Percentiles rank a stretch among this genome's conserved stretches.
phyloP scores from a whole-genome alignment of 2,329 filamentous ascomycete species.

The Epicoccum sorghinum region DNA sequence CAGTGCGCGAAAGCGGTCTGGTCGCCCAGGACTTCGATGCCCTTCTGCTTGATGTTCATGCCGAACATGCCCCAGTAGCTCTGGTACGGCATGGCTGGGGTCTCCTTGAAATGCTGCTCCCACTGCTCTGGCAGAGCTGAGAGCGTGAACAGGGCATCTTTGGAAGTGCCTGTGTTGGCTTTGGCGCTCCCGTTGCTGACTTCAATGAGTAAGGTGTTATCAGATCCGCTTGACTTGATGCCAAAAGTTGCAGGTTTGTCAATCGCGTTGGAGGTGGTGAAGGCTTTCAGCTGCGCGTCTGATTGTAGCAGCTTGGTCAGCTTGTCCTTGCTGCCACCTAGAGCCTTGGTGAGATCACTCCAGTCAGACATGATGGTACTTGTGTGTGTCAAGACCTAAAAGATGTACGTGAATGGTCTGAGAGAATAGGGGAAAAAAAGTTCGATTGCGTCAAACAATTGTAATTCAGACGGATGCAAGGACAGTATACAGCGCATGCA shows the following conservation, averaged over 20 bases:
- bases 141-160: slow-evolving; percentile 48
- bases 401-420: background rate
- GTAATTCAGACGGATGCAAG: background rate
- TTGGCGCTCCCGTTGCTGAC: slow-evolving; percentile 40
- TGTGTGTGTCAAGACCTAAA: background rate
- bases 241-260: slow-evolving; percentile 42
- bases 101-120: slow-evolving; percentile 54
- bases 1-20: slow-evolving; percentile 53
- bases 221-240: slow-evolving; percentile 44
- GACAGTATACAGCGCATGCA: background rate
- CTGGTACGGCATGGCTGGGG: slow-evolving; percentile 53
- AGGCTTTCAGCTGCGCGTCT: slow-evolving; percentile 44
- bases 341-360: slow-evolving; percentile 42
- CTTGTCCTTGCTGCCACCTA: slow-evolving; percentile 41
- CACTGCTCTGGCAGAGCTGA: slow-evolving; percentile 54
- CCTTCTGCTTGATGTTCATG: slow-evolving; percentile 58
- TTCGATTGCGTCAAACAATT: background rate
- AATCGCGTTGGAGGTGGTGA: slow-evolving; percentile 44
- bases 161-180: slow-evolving; percentile 34
- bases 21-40: slow-evolving; percentile 55
- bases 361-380: slow-evolving; percentile 36
- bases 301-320: slow-evolving; percentile 41
- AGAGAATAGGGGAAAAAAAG: background rate
- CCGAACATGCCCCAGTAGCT: slow-evolving; percentile 55
- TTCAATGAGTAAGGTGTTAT: slow-evolving; percentile 42